phyloP scores from a whole-genome alignment of 2,329 filamentous ascomycete genomes.

The Cucurbitaria berberidis region DNA sequence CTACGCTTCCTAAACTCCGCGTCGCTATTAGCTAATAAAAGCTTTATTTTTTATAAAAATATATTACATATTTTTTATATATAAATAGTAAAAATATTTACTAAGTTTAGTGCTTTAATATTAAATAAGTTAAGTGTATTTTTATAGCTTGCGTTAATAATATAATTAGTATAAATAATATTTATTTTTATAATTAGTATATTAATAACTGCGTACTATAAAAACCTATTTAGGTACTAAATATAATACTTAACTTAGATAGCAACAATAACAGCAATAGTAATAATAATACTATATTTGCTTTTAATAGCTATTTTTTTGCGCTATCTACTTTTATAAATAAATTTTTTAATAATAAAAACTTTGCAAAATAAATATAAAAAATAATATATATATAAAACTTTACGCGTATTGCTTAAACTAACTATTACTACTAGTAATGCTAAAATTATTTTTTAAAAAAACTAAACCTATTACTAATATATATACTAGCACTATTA shows the following conservation, averaged over 20 bases:
- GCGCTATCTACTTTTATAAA: not conserved
- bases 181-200: not conserved
- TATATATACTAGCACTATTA: no score
- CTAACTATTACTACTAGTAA: no score
- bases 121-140: not conserved
- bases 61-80: not conserved
- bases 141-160: not conserved
- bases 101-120: not conserved
- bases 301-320: not conserved
- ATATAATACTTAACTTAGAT: not conserved
- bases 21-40: not conserved
- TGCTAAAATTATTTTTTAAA: no score
- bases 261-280: not conserved
- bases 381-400: no score
- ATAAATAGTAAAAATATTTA: not conserved
- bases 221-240: not conserved
- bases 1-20: no score
- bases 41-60: not conserved
- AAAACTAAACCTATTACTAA: no score
- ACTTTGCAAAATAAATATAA: not conserved
- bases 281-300: not conserved
- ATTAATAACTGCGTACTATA: not conserved
- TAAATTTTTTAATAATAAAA: not conserved
- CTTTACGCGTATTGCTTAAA: no score
- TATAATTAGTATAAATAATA: not conserved